A percentile compares a stretch with the other conserved stretches of the same genome.
Conservation (phyloP, 2,329 filamentous ascomycete species). For the Penicillium sp. region DNA sequence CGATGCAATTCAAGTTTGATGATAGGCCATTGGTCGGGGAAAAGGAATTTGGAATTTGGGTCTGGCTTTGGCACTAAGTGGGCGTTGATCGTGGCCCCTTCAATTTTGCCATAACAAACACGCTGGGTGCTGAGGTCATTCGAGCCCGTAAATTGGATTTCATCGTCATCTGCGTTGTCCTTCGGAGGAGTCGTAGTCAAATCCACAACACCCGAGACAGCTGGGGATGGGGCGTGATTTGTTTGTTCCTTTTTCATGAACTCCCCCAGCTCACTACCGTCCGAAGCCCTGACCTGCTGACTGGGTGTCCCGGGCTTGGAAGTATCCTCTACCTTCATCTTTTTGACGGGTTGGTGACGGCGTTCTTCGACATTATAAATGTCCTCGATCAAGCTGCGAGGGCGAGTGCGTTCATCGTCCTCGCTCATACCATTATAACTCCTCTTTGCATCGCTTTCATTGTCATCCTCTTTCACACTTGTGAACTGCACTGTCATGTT, state of each 20-base stretch:
- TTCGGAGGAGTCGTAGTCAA: constrained; percentile 36
- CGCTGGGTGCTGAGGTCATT: constrained; percentile 65
- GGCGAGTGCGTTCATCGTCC: constrained; percentile 27
- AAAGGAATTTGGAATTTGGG: constrained; percentile 55
- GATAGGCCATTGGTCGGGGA: constrained; percentile 61
- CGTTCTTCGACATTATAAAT: constrained; percentile 74
- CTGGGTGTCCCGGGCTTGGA: constrained; percentile 42
- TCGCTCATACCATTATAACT: constrained; percentile 32
- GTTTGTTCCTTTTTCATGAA: constrained; percentile 64
- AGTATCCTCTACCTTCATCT: constrained; percentile 57
- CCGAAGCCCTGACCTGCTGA: constrained; percentile 46
- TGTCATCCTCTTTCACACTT: constrained; percentile 23
- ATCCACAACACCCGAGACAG: constrained; percentile 53
- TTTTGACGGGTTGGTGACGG: constrained; percentile 61
- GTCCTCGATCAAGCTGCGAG: constrained; percentile 62
- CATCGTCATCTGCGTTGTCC: constrained; percentile 39
- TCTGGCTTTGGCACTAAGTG: constrained; percentile 71
- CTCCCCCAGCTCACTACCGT: constrained; percentile 60
- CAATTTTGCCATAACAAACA: constrained; percentile 78
- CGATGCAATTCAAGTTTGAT: constrained; percentile 72
- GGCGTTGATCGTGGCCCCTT: constrained; percentile 65
- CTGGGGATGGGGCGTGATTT: constrained; percentile 39
- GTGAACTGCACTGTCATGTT: constrained; percentile 32
- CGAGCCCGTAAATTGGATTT: constrained; percentile 48
- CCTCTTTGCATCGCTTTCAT: constrained; percentile 32